Base-by-base conservation (phyloP, 768 basidiomycete genomes). In the Termitomyces sp. region DNA sequence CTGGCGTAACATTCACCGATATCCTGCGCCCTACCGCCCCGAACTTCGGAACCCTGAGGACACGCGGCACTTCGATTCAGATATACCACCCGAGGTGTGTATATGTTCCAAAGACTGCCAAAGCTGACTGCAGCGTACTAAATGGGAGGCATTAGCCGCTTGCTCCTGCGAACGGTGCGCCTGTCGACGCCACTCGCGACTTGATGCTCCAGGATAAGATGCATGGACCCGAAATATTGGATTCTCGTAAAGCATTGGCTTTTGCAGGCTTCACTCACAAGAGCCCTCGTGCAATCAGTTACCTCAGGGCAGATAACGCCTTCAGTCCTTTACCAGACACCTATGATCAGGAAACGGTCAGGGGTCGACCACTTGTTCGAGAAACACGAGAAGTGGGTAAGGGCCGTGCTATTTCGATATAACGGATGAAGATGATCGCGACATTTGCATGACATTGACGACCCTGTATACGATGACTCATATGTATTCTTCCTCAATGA, bases 231-330 rank as follows among this genome's bases (percentile, higher is more conserved):
- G 84, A 92, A 70, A 89, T 97, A 64, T 81, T 98, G 71, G 87
- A 92, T 68, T 87, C 96, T 64, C 88, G 96, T 68, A 98, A 98
- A 77, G 88, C 89, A 49, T 79, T 93, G 50, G 94, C 94, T 22
- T 96, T 95, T 75, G 91, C 90, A 61, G 92, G 92, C 55, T 94
- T 94, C 76, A 93, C 92, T 36, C 92, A 94, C 78, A 93, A 90
- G 81, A 91, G 89, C 68, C 92, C 92, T 63, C 88, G 91, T 63
- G 81, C 81, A 59, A 84, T 93, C 74, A 89, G 78, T 72, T 93
- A 92, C 74, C 79, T 85, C 67, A 82, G 87, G 69, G 89, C 84
- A 61, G 90, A 92, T 75, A 86, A 79, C 69, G 87, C 86, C 53
- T 89, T 91, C 72, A 85, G 84, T 69, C 79, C 78, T 62, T 75